These are phyloP conservation scores for Talaromyces sp. DNA, from an alignment of 2,329 filamentous ascomycete genomes.

Conservation along the genomic window DNA sequence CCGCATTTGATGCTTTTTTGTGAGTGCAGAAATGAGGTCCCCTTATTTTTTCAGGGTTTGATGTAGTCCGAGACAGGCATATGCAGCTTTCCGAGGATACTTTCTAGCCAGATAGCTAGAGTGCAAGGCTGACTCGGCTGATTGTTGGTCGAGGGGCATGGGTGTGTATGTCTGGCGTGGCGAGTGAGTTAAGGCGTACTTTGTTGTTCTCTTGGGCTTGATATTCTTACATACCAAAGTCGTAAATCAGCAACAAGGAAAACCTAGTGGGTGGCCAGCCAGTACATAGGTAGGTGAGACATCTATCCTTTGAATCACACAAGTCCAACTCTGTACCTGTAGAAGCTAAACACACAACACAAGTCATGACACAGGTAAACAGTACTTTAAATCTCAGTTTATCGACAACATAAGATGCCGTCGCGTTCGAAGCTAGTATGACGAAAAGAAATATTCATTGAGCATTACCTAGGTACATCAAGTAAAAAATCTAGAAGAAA, in stretches of 20 bases:
- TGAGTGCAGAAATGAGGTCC: not conserved
- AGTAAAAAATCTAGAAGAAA: not conserved
- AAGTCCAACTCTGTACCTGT: too few relatives aligned
- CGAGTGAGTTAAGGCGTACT: not conserved
- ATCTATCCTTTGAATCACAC: not conserved
- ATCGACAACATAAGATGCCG: not conserved
- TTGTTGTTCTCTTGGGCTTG: not conserved
- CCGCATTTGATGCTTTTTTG: not conserved
- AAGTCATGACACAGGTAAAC: not conserved
- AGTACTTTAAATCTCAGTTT: not conserved
- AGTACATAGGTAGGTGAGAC: not conserved
- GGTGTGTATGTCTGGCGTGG: not conserved
- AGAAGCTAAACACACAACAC: too few relatives aligned
- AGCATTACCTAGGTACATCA: slow-evolving; percentile 15
- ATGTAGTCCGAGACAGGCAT: not conserved
- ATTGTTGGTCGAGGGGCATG: not conserved
- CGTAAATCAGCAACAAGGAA: not conserved
- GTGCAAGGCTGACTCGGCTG: not conserved
- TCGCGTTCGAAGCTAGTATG: not conserved
- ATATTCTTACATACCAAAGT: not conserved
- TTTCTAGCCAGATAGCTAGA: not conserved
- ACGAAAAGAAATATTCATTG: slow-evolving; percentile 2
- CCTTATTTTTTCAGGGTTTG: not conserved
- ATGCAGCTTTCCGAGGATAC: not conserved
- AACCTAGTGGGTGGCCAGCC: not conserved